Evolutionary conservation across 352 stramenopile species (phyloP).

Genomic region (Phytophthora pistaciae): DNA sequence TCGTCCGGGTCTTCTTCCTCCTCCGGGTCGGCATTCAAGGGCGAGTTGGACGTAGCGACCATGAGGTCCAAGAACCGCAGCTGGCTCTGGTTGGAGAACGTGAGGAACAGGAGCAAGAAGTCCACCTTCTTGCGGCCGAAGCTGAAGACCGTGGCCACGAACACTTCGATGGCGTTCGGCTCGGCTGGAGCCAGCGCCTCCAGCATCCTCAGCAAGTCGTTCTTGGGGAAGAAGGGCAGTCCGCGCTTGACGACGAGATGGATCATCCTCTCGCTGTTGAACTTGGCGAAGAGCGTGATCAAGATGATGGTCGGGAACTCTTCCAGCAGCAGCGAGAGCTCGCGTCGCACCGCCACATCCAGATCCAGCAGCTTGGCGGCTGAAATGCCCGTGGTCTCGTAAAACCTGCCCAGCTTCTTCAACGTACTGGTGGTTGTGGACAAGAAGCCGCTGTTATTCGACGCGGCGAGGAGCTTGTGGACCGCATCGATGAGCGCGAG

Average conservation of each 20-base stretch:
- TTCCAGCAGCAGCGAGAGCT: conserved; percentile 46
- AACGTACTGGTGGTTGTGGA: conserved; percentile 35
- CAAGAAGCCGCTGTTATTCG: conserved; percentile 10
- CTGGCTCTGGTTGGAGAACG: conserved; percentile 45
- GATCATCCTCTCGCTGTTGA: conserved; percentile 59
- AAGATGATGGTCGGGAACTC: conserved; percentile 65
- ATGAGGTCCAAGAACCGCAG: conserved; percentile 47
- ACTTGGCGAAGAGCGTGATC: conserved; percentile 60
- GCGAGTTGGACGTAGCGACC: conserved; percentile 23
- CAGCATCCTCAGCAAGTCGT: conserved; percentile 56
- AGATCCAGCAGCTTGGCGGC: conserved; percentile 54
- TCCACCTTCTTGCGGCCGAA: conserved; percentile 43
- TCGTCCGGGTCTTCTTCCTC: conserved; percentile 26
- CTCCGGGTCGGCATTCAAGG: conserved; percentile 7
- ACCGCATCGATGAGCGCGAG: conserved; percentile 46
- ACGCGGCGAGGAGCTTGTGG: conserved; percentile 23
- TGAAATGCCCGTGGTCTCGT: conserved; percentile 52
- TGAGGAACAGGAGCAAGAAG: conserved; percentile 55
- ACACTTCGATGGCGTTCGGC: conserved; percentile 38
- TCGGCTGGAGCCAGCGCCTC: conserved; percentile 50
- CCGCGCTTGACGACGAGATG: conserved; percentile 40
- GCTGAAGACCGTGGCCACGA: conserved; percentile 47
- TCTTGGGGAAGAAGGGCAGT: conserved; percentile 47
- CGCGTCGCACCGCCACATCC: conserved; percentile 30
- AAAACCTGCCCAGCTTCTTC: conserved; percentile 66